Conservation (phyloP, 305 asterid species). For the Rubia tinctorum region DNA sequence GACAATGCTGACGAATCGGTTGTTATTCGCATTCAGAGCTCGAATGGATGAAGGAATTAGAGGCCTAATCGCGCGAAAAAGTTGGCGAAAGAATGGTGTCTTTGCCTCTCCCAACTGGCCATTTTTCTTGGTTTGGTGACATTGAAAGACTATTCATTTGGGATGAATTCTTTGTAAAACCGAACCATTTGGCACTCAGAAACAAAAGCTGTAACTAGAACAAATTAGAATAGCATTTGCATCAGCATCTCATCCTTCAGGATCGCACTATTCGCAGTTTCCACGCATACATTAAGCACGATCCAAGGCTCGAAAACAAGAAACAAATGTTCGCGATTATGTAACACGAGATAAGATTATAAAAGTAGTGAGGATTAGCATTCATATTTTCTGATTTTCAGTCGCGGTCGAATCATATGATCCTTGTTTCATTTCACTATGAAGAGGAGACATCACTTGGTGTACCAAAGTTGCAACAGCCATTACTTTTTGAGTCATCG, state of each 20-base stretch:
- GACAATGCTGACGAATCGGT: conserved; percentile 20
- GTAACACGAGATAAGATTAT: not conserved
- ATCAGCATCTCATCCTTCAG: not conserved
- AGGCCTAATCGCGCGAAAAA: not conserved
- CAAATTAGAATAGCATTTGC: not conserved
- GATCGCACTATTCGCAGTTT: not conserved
- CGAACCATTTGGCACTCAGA: not conserved
- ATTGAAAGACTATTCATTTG: not conserved
- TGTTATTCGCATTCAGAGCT: conserved; percentile 16
- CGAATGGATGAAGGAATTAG: not conserved
- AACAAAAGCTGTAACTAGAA: too few relatives aligned
- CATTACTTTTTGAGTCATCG: too few relatives aligned
- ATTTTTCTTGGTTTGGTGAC: not conserved
- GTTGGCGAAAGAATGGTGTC: not conserved
- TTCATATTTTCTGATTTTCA: too few relatives aligned
- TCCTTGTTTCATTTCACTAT: too few relatives aligned
- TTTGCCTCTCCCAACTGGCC: not conserved
- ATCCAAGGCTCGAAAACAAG: not conserved
- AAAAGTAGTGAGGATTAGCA: too few relatives aligned
- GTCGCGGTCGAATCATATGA: too few relatives aligned
- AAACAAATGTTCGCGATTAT: not conserved
- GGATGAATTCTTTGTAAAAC: not conserved
- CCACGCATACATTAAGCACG: not conserved
- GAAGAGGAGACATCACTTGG: too few relatives aligned
- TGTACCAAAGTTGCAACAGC: too few relatives aligned